phyloP scores from a whole-genome alignment of 441 rosid genomes.

The Melastoma candidum region DNA sequence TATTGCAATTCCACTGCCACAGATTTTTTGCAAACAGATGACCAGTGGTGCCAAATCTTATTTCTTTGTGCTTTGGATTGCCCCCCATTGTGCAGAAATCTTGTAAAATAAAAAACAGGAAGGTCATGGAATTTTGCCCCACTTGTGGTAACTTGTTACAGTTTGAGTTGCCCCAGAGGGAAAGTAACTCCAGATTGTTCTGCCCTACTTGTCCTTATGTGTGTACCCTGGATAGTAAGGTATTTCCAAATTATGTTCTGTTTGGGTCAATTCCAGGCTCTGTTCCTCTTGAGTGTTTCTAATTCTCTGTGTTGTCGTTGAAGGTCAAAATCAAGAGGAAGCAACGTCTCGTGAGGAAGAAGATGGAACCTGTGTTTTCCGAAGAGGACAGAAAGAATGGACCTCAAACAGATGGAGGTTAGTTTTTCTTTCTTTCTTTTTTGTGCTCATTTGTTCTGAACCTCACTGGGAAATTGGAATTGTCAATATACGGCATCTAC shows the following conservation, averaged over 20 bases:
- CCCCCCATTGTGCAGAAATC: no score
- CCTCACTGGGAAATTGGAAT: no score
- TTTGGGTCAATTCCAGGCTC: no score
- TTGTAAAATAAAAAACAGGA: no score
- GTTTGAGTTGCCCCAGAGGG: conserved; percentile 35
- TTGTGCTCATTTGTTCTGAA: neutral
- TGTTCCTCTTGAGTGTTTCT: neutral
- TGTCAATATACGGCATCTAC: no score
- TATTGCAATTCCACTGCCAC: no score
- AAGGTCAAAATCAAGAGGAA: conserved; percentile 46
- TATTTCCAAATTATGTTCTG: conserved; percentile 2
- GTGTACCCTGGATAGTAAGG: conserved; percentile 29
- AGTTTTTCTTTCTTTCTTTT: neutral
- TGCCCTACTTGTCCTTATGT: conserved; percentile 48
- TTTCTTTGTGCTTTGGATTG: no score
- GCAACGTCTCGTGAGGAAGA: conserved; percentile 38
- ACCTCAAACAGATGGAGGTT: conserved; percentile 20
- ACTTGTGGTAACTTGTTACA: conserved; percentile 40
- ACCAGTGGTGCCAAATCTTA: no score
- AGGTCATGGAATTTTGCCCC: conserved; percentile 47
- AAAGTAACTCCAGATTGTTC: conserved; percentile 29
- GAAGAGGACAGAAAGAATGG: conserved; percentile 40
- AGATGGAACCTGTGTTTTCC: conserved; percentile 39
- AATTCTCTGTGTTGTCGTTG: neutral
- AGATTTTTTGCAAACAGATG: no score